Evolutionary conservation across 192 early-diverging fungal species (phyloP).

Genomic region (Backusella tuberculispora): DNA sequence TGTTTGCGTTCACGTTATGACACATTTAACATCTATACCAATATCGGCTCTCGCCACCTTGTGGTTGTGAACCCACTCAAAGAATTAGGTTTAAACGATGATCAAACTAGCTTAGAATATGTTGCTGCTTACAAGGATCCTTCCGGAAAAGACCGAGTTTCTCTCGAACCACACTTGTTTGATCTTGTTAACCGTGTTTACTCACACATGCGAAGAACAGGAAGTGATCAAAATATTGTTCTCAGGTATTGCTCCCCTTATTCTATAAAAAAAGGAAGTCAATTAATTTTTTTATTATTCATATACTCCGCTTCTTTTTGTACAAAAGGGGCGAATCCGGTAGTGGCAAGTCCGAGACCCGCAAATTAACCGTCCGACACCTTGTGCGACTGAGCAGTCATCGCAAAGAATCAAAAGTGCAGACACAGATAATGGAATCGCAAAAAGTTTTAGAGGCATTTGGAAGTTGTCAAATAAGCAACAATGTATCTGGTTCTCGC

Average conservation of each 20-base stretch:
- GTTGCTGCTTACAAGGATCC: constrained; percentile 52
- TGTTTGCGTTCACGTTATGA: constrained; percentile 57
- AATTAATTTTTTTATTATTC: constrained; percentile 3
- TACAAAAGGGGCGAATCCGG: constrained; percentile 77
- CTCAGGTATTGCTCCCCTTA: constrained; percentile 50
- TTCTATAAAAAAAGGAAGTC: constrained; percentile 15
- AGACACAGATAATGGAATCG: constrained; percentile 69
- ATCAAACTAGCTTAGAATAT: constrained; percentile 57
- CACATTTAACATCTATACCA: constrained; percentile 56
- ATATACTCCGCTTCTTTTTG: neutral
- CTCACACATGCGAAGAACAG: constrained; percentile 68
- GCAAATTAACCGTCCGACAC: constrained; percentile 73
- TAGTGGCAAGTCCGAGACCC: constrained; percentile 79
- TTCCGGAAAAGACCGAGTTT: constrained; percentile 42
- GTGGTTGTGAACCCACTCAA: constrained; percentile 60
- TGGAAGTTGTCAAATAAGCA: constrained; percentile 66
- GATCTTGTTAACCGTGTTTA: constrained; percentile 73
- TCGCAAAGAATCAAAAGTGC: constrained; percentile 76
- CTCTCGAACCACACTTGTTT: constrained; percentile 66
- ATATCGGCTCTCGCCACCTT: constrained; percentile 51
- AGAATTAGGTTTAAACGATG: constrained; percentile 48
- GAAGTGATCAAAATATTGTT: constrained; percentile 73
- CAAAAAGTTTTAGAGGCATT: constrained; percentile 82
- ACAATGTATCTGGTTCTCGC: constrained; percentile 71
- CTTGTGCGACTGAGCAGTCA: constrained; percentile 80